Base-by-base conservation (phyloP, 306 rosid genomes). In the Citrullus mucosospermus region DNA sequence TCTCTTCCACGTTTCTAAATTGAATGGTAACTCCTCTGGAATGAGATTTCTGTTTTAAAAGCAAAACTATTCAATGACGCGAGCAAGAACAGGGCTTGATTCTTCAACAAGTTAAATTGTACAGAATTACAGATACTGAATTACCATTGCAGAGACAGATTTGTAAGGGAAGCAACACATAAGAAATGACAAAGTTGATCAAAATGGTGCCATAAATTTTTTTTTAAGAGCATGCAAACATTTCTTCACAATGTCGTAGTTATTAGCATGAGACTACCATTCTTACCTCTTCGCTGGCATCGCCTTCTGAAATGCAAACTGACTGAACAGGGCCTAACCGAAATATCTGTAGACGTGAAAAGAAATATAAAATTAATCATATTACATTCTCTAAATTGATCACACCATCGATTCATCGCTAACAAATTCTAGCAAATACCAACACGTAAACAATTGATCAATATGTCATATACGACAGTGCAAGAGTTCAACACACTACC, bases 1-100 rank as follows among this genome's bases (percentile, higher is more conserved):
- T 85, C 58, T 92, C 97, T 78, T 86, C 91, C 88, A 91, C 93
- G 28, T 85, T 88, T 81, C 83, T 89, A 89, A 95, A 95, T 68
- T 79, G 89, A 68, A 92, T 69, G 59, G 83, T 69, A 75, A 92
- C 80, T 77, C 91, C 98, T 70, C 78, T 88, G 8, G 96, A 85
- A 81, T 83, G 89, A n/a, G 83, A 62, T 56, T 85, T 78, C 97
- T 92, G 90, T 77, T 83, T 75, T 81, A 89, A 81, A 85, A 82
- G 50, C 39, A 80, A 53, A 80, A 81, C 77, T 14, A 62, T 84
- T 78, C 83, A 80, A 59, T 66, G 59, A 65, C 78, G 43, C 38
- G 62, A 70, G 17, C 54, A 80, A 78, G 39, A 76, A 38, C 78
- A 66, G 41, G 16, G 50, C 78, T 44, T 34, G 16, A 57, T 41